Base-by-base conservation (phyloP, 768 basidiomycete genomes). In the Exidia glandulosa region DNA sequence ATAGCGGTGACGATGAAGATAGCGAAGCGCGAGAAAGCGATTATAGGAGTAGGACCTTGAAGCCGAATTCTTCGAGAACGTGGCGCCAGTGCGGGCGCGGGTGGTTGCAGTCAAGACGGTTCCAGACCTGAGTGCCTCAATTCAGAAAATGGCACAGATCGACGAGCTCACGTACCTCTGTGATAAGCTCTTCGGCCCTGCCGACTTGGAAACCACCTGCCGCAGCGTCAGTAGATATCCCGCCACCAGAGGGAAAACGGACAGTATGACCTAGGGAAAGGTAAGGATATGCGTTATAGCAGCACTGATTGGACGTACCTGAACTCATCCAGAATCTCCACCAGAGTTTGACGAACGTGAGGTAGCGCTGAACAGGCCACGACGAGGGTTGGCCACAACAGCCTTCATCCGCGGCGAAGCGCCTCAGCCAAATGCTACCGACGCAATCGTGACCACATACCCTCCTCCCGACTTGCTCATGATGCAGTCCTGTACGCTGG, bases 371-470 rank as follows among this genome's bases (percentile, higher is more conserved):
- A 31, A 41, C 59, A 60, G 5, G 54, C 50, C 4, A 54, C 59
- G 45, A 60, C 55, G 33, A 56, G 47, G 3, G 56, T 30, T 25
- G 59, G 59, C 50, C 50, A 60, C 29, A 52, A 48, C 19, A 52
- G 27, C 10, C 41, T 36, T 45, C 41, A 45, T 45, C 41, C 41
- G 41, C 41, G 41, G 41, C 41, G 41, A 45, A 45, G 41, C 41
- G 6, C 41, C 6, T 45, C n/a, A n/a, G 41, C 23, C 41, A 45
- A 23, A 19, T 5, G 41, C 10, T 45, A 45, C 16, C 6, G 41
- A 14, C 41, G 41, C 19, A 19, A 23, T 19, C 41, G 41, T 45
- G 16, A 19, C 19, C 41, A 59, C 59, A 7, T 47, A 59, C 59
- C 52, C 59, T n/a, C 50, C 37, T n/a, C 59, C 36, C 59, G 52